Conservation (phyloP, 192 early-diverging fungal genomes). For the Dimargaris xerosporica region DNA sequence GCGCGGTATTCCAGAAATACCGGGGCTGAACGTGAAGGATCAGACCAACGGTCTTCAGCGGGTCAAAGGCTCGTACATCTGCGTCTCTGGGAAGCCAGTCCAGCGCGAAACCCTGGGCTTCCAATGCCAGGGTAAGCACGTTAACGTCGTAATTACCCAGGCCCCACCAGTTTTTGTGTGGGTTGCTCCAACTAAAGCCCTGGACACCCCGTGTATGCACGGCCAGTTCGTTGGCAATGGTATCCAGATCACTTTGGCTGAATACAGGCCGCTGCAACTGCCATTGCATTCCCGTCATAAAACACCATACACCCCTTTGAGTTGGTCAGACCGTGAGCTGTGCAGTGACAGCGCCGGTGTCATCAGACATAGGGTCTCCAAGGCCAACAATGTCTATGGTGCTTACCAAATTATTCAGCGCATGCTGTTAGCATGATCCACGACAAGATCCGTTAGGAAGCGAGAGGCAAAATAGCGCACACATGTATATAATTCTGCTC, state of each 20-base stretch:
- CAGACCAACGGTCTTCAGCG: constrained; percentile 18
- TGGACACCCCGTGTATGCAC: constrained; percentile 17
- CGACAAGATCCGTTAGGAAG: neutral
- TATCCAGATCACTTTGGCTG: constrained; percentile 26
- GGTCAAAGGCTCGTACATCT: neutral
- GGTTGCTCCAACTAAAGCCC: constrained; percentile 25
- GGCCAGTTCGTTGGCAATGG: constrained; percentile 24
- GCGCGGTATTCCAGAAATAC: constrained; percentile 27
- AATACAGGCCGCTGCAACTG: constrained; percentile 27
- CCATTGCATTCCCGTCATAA: neutral
- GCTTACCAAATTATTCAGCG: constrained; percentile 32
- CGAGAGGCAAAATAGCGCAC: neutral
- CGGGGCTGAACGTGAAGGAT: constrained; percentile 25
- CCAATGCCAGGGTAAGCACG: constrained; percentile 24
- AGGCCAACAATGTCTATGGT: neutral
- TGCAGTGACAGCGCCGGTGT: neutral
- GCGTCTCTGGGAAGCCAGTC: constrained; percentile 17
- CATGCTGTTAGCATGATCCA: constrained; percentile 17
- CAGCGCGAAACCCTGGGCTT: constrained; percentile 21
- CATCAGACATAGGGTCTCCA: neutral
- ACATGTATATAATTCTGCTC: neutral
- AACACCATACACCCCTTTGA: neutral
- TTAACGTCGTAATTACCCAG: constrained; percentile 34
- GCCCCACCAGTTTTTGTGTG: constrained; percentile 25
- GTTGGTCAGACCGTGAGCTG: neutral